phyloP scores from a whole-genome alignment of 495 filamentous ascomycete genomes.

The Aspergillus ellipticus region DNA sequence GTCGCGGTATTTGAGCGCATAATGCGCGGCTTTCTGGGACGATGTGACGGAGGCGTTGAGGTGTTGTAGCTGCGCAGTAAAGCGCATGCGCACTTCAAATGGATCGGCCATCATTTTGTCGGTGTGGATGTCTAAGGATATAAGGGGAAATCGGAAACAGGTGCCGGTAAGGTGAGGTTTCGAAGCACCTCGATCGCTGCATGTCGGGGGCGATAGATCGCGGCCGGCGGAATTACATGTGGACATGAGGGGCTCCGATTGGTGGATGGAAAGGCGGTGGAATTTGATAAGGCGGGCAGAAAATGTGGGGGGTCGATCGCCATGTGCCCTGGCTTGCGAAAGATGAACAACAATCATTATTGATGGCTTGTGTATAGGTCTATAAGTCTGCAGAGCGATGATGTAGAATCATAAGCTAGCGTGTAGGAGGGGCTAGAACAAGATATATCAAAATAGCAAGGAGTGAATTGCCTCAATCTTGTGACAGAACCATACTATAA shows the following conservation, averaged over 20 bases:
- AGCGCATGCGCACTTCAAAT: conserved; percentile 97
- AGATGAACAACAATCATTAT: too few species aligned
- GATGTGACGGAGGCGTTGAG: conserved; percentile 86
- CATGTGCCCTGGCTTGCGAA: neutral
- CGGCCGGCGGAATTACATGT: neutral
- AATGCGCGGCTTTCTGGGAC: conserved; percentile 87
- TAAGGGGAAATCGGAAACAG: neutral
- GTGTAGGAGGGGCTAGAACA: too few species aligned
- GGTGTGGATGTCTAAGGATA: neutral
- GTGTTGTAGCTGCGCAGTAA: conserved; percentile 80
- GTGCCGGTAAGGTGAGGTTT: neutral
- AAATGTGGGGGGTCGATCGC: conserved; percentile 13
- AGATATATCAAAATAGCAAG: too few species aligned
- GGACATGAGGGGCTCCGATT: neutral
- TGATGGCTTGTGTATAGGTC: too few species aligned
- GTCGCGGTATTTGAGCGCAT: conserved; percentile 87
- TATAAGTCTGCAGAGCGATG: too few species aligned
- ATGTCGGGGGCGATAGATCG: neutral
- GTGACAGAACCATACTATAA: too few species aligned
- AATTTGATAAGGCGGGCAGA: conserved; percentile 14
- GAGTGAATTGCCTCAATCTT: too few species aligned
- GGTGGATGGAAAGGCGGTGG: conserved; percentile 12
- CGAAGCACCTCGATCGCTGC: neutral
- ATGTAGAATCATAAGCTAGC: too few species aligned
- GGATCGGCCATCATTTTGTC: conserved; percentile 74